phyloP scores from a whole-genome alignment of 2,329 filamentous ascomycete species.

The Beauveria scarabaeidicola region DNA sequence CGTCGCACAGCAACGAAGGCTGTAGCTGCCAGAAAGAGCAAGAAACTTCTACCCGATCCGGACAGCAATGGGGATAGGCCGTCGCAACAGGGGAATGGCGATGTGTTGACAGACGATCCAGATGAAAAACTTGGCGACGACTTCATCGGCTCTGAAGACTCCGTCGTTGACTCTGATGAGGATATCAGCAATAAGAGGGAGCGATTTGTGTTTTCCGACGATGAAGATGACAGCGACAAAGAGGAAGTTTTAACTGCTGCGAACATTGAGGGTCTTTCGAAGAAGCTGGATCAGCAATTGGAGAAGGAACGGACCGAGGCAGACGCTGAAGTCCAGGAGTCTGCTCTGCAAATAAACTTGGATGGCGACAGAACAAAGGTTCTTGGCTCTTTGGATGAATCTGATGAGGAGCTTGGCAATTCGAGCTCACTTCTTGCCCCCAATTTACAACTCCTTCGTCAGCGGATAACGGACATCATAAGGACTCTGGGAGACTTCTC shows the following conservation, averaged over 20 bases:
- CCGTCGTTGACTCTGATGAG: constrained; percentile 65
- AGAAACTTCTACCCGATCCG: neutral
- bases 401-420: constrained; percentile 50
- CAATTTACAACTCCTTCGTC: constrained; percentile 80
- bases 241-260: constrained; percentile 90
- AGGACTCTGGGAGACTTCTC: constrained; percentile 84
- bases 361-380: constrained; percentile 63
- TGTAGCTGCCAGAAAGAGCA: constrained; percentile 20
- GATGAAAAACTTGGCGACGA: constrained; percentile 45
- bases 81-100: constrained; percentile 30
- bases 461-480: constrained; percentile 85
- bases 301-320: constrained; percentile 75
- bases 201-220: constrained; percentile 83
- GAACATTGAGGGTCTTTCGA: constrained; percentile 87
- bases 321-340: constrained; percentile 76
- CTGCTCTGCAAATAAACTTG: constrained; percentile 88
- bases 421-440: constrained; percentile 65
- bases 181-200: constrained; percentile 41
- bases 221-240: constrained; percentile 79
- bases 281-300: constrained; percentile 70
- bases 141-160: constrained; percentile 49
- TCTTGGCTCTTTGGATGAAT: constrained; percentile 52
- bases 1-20: constrained; percentile 25
- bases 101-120: constrained; percentile 32
- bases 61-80: constrained; percentile 14